phyloP scores from a whole-genome alignment of 1,284 basidiomycete species.

The Leucoagaricus sp. region DNA sequence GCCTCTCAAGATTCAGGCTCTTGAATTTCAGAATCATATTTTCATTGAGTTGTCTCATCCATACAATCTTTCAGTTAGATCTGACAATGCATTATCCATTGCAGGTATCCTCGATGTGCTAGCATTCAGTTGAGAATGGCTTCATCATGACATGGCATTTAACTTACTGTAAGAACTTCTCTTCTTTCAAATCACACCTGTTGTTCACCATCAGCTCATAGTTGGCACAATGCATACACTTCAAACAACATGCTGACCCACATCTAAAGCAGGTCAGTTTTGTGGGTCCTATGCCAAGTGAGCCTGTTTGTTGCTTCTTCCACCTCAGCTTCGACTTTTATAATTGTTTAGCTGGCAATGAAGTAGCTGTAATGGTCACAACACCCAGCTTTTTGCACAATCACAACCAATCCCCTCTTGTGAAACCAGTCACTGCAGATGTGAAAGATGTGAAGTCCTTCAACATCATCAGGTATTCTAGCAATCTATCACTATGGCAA shows the following conservation, averaged over 20 bases:
- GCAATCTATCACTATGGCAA: constrained; percentile 60
- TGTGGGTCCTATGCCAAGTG: constrained; percentile 45
- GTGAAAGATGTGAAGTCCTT: constrained; percentile 34
- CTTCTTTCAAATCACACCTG: background rate
- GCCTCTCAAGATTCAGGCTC: constrained; percentile 58
- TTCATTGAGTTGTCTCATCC: constrained; percentile 41
- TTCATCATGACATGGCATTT: constrained; percentile 37
- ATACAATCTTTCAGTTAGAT: background rate
- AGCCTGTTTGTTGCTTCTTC: constrained; percentile 7
- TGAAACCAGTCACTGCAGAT: constrained; percentile 37
- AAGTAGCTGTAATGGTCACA: constrained; percentile 48
- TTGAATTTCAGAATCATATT: constrained; percentile 68
- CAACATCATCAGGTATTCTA: constrained; percentile 50
- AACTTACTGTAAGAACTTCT: constrained; percentile 31
- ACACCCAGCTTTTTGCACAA: constrained; percentile 42
- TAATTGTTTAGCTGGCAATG: constrained; percentile 42
- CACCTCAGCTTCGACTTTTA: background rate
- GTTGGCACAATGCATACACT: constrained; percentile 52
- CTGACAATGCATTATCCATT: background rate
- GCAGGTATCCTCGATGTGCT: constrained; percentile 53
- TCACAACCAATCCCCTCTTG: constrained; percentile 37
- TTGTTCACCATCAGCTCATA: constrained; percentile 14
- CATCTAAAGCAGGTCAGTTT: constrained; percentile 45
- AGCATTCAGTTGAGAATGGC: constrained; percentile 62
- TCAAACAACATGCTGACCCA: too few relatives aligned